Base-by-base conservation (phyloP, 2,329 filamentous ascomycete genomes). In the Epichloe glyceriae region DNA sequence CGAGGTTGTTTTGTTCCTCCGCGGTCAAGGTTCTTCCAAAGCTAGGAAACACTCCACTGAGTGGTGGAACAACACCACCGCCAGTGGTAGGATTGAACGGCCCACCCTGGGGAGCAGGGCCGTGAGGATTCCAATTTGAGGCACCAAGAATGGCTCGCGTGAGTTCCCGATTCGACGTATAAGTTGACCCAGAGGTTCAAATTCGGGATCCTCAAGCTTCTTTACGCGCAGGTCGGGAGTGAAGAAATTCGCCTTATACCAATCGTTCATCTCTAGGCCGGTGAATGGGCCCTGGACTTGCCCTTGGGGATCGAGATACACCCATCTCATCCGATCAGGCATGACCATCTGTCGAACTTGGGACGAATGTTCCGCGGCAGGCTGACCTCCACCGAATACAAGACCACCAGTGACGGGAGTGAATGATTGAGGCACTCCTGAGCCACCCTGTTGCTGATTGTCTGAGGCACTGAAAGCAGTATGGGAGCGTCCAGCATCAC, bases 221-320 rank as follows among this genome's bases (percentile, higher is more conserved):
- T 94, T 96, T 34, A 98, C 93, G 42, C 94, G 81, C 19, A 98
- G 75, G 60, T 98, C 91, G 0, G 91, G 84, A 0, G 88, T 95
- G 69, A 98, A 98, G 71, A 97, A 98, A 44, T 91, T 90, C 38
- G 90, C 91, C 66, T 97, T 97, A 70, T 97, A 98, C 93, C 93
- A 98, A 61, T 98, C 94, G 59, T 98, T 94, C 93, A 98, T 98
- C 68, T 98, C 93, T 47, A 98, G 72, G 1, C 93, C 93, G 39
- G 89, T 96, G 70, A 93, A 98, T 0, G 93, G 93, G 0, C 93
- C 93, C 64, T 98, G 93, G 5, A 88, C 84, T 55, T 88, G 85
- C 20, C 89, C 89, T 63, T 95, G 88, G 5, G 93, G 93, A 64
- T 98, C 93, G 49, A 94, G 83, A 64, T 98, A 98, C 17, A 96